Percentiles rank a stretch among this genome's conserved stretches.
These are phyloP conservation scores for Blastocrithidia nonstop DNA, from an alignment of 208 protist genomes.

Conservation along the genomic window DNA sequence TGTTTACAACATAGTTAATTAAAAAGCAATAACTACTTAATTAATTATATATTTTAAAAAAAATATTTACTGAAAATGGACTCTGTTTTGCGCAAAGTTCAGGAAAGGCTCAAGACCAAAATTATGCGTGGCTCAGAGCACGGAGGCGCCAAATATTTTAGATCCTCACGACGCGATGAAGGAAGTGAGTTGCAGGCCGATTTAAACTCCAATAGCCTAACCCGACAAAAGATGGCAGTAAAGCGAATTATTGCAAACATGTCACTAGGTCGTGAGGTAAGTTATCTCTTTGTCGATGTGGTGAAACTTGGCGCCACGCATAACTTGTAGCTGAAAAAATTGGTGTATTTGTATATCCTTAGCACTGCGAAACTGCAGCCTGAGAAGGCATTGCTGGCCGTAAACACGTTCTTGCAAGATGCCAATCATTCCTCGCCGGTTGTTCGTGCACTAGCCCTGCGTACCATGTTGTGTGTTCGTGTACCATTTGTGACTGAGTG, in stretches of 20 bases:
- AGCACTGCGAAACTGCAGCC: constrained; percentile 98
- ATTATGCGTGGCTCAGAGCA: constrained; percentile 15
- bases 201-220: constrained; percentile 77
- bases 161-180: constrained; percentile 71
- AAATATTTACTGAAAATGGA: constrained; percentile 26
- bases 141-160: constrained; percentile 55
- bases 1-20: too few relatives aligned
- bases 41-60: neutral
- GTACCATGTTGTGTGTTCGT: constrained; percentile 99
- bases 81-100: constrained; percentile 41
- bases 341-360: constrained; percentile 99
- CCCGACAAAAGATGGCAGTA: constrained; percentile 90
- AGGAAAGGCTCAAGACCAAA: constrained; percentile 50
- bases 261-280: constrained; percentile 98
- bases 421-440: constrained; percentile 89
- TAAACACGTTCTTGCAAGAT: constrained; percentile 98
- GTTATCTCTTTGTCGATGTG: constrained; percentile 91
- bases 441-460: constrained; percentile 96
- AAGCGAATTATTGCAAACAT: constrained; percentile 98
- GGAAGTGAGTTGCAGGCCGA: constrained; percentile 85
- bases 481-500: constrained; percentile 96
- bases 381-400: constrained; percentile 96
- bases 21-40: too few relatives aligned
- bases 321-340: constrained; percentile 99
- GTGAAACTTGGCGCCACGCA: constrained; percentile 96